Percentiles rank a stretch among this genome's conserved stretches.
Evolutionary conservation across 495 filamentous ascomycete genomes (phyloP).

Genomic region (Cercophora scortea): DNA sequence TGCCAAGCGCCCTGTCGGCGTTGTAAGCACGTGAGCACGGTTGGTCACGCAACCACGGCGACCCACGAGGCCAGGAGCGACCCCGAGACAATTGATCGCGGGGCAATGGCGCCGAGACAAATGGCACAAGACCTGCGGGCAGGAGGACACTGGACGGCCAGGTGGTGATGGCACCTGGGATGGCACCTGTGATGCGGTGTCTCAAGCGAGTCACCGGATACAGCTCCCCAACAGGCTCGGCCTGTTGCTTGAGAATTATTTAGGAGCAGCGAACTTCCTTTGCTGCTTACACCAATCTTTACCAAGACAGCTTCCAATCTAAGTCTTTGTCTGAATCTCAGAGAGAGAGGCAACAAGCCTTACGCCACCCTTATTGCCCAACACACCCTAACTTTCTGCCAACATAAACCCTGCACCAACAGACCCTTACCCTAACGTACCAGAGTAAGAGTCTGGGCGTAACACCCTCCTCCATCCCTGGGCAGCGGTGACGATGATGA

Average conservation of each 20-base stretch:
- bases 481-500: too few species aligned
- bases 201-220: neutral
- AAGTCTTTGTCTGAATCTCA: too few species aligned
- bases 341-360: too few species aligned
- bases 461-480: neutral
- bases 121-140: neutral
- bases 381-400: neutral
- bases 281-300: too few species aligned
- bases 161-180: neutral
- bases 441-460: neutral
- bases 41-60: neutral
- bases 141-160: neutral
- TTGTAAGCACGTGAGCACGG: neutral
- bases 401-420: neutral
- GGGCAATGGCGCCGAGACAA: neutral
- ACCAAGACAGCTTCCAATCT: too few species aligned
- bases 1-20: neutral
- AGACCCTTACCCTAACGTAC: neutral
- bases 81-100: neutral
- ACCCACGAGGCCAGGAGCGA: neutral
- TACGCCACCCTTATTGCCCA: neutral
- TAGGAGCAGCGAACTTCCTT: neutral
- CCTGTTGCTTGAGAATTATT: neutral
- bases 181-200: neutral
- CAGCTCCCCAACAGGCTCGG: neutral